Conservation (phyloP, 2,329 filamentous ascomycete species). For the Colletotrichum spinosum region DNA sequence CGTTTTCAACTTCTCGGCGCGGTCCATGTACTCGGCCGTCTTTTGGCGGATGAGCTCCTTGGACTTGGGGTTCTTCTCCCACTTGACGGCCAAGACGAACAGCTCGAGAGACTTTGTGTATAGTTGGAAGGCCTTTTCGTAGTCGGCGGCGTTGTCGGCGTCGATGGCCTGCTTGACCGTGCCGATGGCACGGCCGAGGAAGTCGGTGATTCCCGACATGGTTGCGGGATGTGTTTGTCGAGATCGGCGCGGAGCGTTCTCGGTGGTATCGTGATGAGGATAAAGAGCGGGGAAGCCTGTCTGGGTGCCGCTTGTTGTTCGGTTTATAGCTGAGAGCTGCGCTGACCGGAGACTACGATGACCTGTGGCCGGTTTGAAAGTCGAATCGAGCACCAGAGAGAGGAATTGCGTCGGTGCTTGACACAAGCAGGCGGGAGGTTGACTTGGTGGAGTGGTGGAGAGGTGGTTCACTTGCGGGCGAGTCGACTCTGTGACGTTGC, state of each 20-base stretch:
- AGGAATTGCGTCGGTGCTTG: conserved; percentile 29
- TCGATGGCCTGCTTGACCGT: conserved; percentile 98
- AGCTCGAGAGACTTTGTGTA: conserved; percentile 97
- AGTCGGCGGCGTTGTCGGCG: conserved; percentile 93
- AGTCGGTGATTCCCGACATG: conserved; percentile 93
- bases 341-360: neutral
- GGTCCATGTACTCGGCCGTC: conserved; percentile 97
- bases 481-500: conserved; percentile 34
- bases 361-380: conserved; percentile 8
- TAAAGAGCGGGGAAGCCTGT: conserved; percentile 34
- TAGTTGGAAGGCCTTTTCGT: conserved; percentile 94
- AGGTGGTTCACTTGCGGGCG: conserved; percentile 24
- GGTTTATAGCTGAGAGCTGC: neutral
- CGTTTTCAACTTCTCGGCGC: conserved; percentile 96
- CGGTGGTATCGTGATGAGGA: conserved; percentile 14
- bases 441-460: conserved; percentile 19
- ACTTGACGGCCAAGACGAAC: conserved; percentile 99
- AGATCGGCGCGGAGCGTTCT: neutral
- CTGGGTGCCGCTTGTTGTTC: conserved; percentile 12
- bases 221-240: conserved; percentile 43
- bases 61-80: conserved; percentile 98
- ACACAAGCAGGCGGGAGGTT: conserved; percentile 8
- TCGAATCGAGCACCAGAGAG: neutral
- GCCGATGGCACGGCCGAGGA: conserved; percentile 95
- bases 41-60: conserved; percentile 98